A percentile compares a stretch with the other conserved stretches of the same genome.
Evolutionary conservation across 2,329 filamentous ascomycete genomes (phyloP).

Genomic region (Xylariaceae sp.): DNA sequence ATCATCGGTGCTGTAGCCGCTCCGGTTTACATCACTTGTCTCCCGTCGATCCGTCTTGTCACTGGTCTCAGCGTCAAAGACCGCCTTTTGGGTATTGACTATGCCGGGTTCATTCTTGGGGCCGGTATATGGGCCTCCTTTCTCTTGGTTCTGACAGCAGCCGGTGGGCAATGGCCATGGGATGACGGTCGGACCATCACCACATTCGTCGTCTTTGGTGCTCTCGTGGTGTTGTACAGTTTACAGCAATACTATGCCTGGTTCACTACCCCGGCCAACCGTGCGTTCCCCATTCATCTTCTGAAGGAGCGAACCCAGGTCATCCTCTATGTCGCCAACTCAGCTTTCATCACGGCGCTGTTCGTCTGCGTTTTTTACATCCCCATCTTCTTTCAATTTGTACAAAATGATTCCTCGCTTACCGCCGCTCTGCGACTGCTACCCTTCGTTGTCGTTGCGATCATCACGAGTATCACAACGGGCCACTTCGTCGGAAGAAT

Average conservation of each 20-base stretch:
- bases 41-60: slow-evolving; percentile 26
- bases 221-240: slow-evolving; percentile 37
- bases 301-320: slow-evolving; percentile 34
- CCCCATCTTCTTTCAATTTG: slow-evolving; percentile 50
- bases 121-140: slow-evolving; percentile 35
- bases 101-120: slow-evolving; percentile 40
- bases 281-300: slow-evolving; percentile 44
- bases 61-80: slow-evolving; percentile 25
- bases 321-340: slow-evolving; percentile 39
- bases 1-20: slow-evolving; percentile 38
- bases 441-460: slow-evolving; percentile 33
- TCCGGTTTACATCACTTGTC: slow-evolving; percentile 31
- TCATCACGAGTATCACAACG: slow-evolving; percentile 26
- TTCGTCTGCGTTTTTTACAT: slow-evolving; percentile 45
- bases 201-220: slow-evolving; percentile 40
- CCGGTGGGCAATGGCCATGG: slow-evolving; percentile 47
- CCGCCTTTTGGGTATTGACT: slow-evolving; percentile 36
- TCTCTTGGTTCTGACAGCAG: slow-evolving; percentile 45
- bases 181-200: slow-evolving; percentile 41
- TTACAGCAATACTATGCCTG: slow-evolving; percentile 41
- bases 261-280: slow-evolving; percentile 35
- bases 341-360: slow-evolving; percentile 27
- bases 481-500: slow-evolving; percentile 33
- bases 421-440: slow-evolving; percentile 38
- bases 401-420: slow-evolving; percentile 36